These are phyloP conservation scores for Mallotus nudiflorus DNA, from an alignment of 345 rosid genomes.

Conservation along the genomic window DNA sequence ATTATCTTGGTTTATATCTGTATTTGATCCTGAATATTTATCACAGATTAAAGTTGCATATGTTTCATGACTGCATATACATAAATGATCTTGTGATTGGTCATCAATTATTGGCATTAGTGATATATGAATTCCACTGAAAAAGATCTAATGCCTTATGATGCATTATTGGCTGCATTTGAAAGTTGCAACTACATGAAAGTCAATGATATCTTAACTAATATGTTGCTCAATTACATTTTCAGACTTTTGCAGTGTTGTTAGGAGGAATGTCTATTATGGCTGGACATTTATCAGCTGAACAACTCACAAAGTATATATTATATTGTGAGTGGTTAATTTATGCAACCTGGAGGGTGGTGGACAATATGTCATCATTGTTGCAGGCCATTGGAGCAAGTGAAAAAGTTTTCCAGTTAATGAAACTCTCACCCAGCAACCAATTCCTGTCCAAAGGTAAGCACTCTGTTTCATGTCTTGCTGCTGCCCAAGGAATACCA, in stretches of 20 bases:
- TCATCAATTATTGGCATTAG: not conserved
- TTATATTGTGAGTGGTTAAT: constrained; percentile 97
- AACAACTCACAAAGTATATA: constrained; percentile 90
- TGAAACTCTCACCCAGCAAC: constrained; percentile 81
- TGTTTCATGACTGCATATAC: not conserved
- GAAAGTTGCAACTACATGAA: not conserved
- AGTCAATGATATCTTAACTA: not conserved
- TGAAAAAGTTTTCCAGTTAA: constrained; percentile 92
- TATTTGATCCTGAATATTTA: not conserved
- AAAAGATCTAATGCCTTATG: not conserved
- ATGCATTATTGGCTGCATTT: not conserved
- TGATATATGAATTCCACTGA: not conserved
- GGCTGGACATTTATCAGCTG: constrained; percentile 80
- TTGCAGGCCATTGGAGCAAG: constrained; percentile 98
- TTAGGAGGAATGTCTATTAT: constrained; percentile 85
- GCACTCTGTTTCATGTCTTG: constrained; percentile 9
- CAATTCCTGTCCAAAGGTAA: constrained; percentile 82
- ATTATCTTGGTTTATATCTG: not conserved
- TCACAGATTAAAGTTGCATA: not conserved
- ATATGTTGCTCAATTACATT: not conserved
- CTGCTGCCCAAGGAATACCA: not conserved
- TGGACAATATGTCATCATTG: constrained; percentile 79
- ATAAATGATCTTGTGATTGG: not conserved
- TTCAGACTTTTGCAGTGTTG: constrained; percentile 80
- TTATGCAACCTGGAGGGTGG: constrained; percentile 95